phyloP scores from a whole-genome alignment of 208 protist species.

The Leishmania mexicana region DNA sequence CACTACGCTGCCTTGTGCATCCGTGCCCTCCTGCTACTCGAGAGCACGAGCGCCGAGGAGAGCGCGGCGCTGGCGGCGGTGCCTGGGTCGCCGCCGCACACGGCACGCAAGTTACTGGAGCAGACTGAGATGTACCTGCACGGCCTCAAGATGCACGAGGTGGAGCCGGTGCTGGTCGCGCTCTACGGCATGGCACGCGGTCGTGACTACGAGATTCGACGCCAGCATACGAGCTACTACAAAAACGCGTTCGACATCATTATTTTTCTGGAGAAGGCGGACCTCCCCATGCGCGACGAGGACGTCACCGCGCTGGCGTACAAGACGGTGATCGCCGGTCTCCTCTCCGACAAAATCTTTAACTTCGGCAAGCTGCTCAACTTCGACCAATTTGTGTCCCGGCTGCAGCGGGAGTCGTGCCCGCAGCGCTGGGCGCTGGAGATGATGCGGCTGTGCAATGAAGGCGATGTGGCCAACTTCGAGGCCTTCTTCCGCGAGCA shows the following conservation, averaged over 20 bases:
- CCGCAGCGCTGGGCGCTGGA: slow-evolving; percentile 70
- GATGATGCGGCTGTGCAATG: slow-evolving; percentile 78
- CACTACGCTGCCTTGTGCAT: slow-evolving; percentile 80
- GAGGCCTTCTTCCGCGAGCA: slow-evolving; percentile 59
- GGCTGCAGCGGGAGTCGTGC: slow-evolving; percentile 33
- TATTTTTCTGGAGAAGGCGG: slow-evolving; percentile 72
- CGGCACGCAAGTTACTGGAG: slow-evolving; percentile 78
- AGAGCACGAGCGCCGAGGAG: slow-evolving; percentile 41
- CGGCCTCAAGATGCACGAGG: slow-evolving; percentile 82
- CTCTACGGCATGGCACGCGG: slow-evolving; percentile 77
- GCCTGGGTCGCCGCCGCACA: slow-evolving; percentile 53
- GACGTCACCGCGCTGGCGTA: slow-evolving; percentile 70
- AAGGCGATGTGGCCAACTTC: slow-evolving; percentile 77
- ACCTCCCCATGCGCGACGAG: slow-evolving; percentile 65
- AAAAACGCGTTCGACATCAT: slow-evolving; percentile 85
- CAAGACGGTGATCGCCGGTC: slow-evolving; percentile 73
- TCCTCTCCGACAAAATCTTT: slow-evolving; percentile 85
- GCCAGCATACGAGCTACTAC: slow-evolving; percentile 84
- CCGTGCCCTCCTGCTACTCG: slow-evolving; percentile 77
- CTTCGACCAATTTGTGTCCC: slow-evolving; percentile 47
- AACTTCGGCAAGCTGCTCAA: slow-evolving; percentile 91
- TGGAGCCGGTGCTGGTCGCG: slow-evolving; percentile 80
- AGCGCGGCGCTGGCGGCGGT: slow-evolving; percentile 33
- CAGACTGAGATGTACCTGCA: slow-evolving; percentile 68
- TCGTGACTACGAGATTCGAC: slow-evolving; percentile 85